Conservation (phyloP, 23 red algal genomes). For the Chondrus crispus region DNA sequence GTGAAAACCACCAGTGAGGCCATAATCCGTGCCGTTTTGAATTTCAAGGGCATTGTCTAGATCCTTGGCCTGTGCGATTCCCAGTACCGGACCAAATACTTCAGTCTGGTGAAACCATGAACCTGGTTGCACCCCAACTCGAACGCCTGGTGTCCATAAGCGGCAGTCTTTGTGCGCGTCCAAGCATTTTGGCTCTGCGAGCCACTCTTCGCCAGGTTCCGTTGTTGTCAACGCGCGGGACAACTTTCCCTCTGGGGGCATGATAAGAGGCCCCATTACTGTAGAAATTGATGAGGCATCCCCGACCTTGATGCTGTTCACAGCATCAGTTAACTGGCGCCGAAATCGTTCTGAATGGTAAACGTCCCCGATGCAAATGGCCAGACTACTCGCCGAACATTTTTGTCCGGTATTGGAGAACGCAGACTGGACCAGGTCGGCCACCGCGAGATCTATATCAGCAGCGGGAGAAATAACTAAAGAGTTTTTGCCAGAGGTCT, state of each 20-base stretch:
- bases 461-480: slow-evolving; percentile 51
- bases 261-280: slow-evolving; percentile 44
- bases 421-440: slow-evolving; percentile 47
- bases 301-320: slow-evolving; percentile 34
- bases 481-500: slow-evolving; percentile 70
- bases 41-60: slow-evolving; percentile 49
- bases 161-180: slow-evolving; percentile 22
- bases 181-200: slow-evolving; percentile 45
- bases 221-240: slow-evolving; percentile 25
- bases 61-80: slow-evolving; percentile 26
- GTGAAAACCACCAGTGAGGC: slow-evolving; percentile 54
- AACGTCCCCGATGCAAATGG: slow-evolving; percentile 42
- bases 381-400: slow-evolving; percentile 43
- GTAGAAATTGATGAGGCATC: slow-evolving; percentile 20
- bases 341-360: slow-evolving; percentile 34
- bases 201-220: slow-evolving; percentile 43
- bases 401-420: slow-evolving; percentile 53
- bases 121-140: slow-evolving; percentile 25
- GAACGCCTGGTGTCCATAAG: slow-evolving; percentile 50
- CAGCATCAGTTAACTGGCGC: slow-evolving; percentile 44
- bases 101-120: slow-evolving; percentile 54
- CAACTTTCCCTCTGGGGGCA: slow-evolving; percentile 20
- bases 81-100: slow-evolving; percentile 58
- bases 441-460: slow-evolving; percentile 54
- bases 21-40: slow-evolving; percentile 44